Evolutionary conservation across 306 rosid genomes (phyloP).

Genomic region (Medicago arabica): DNA sequence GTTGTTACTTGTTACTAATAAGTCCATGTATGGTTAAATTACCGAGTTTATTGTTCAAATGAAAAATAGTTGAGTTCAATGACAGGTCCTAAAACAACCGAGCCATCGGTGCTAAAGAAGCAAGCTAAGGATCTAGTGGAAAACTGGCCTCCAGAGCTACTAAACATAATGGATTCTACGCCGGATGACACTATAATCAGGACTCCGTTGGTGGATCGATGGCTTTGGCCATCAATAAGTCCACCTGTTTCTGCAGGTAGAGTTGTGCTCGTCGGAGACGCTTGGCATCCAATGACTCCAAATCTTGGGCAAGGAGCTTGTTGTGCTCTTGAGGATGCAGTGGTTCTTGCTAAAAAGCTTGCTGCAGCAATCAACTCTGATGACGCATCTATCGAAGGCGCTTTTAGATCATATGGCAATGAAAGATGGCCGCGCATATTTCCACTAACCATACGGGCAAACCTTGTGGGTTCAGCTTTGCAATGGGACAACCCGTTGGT

Average conservation of each 20-base stretch:
- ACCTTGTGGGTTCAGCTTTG: slow-evolving; percentile 71
- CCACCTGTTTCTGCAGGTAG: slow-evolving; percentile 73
- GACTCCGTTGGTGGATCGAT: slow-evolving; percentile 84
- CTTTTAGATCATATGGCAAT: slow-evolving; percentile 62
- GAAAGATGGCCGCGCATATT: slow-evolving; percentile 85
- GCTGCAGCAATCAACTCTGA: slow-evolving; percentile 61
- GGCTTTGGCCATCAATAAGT: slow-evolving; percentile 83
- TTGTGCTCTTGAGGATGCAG: slow-evolving; percentile 90
- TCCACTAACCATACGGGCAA: slow-evolving; percentile 78
- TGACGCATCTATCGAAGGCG: slow-evolving; percentile 56
- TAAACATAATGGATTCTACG: slow-evolving; percentile 61
- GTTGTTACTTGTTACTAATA: slow-evolving; percentile 39
- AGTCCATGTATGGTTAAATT: background rate
- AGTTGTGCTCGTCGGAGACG: slow-evolving; percentile 86
- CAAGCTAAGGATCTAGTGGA: slow-evolving; percentile 68
- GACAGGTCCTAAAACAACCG: slow-evolving; percentile 72
- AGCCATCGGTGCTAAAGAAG: slow-evolving; percentile 57
- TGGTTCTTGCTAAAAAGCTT: slow-evolving; percentile 70
- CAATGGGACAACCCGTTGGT: slow-evolving; percentile 81
- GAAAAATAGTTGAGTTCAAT: slow-evolving; percentile 6
- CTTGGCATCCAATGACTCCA: slow-evolving; percentile 99
- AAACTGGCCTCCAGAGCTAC: slow-evolving; percentile 68
- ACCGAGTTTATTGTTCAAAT: slow-evolving; percentile 5
- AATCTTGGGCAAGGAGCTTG: slow-evolving; percentile 98
- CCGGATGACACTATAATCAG: slow-evolving; percentile 66